phyloP scores from a whole-genome alignment of 2,329 filamentous ascomycete genomes.

The Lecanicillium sp. region DNA sequence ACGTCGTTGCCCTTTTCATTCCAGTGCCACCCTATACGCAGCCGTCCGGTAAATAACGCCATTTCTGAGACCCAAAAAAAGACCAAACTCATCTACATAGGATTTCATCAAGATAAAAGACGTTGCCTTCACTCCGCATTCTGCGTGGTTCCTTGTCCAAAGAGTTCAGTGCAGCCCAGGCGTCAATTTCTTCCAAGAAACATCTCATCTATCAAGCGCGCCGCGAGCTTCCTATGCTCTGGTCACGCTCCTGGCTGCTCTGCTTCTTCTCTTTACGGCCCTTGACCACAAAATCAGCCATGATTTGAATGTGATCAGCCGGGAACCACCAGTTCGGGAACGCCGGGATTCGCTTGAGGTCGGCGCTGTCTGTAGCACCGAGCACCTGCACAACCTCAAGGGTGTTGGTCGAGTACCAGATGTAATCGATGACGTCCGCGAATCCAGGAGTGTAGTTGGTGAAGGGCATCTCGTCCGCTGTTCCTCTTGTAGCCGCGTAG shows the following conservation, averaged over 20 bases:
- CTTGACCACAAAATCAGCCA: slow-evolving; percentile 87
- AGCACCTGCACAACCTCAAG: slow-evolving; percentile 78
- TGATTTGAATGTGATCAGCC: slow-evolving; percentile 83
- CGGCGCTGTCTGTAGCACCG: slow-evolving; percentile 78
- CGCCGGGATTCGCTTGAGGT: slow-evolving; percentile 79
- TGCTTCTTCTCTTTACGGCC: slow-evolving; percentile 75
- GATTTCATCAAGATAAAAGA: slow-evolving; percentile 3
- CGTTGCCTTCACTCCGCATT: neutral
- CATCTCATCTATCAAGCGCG: neutral
- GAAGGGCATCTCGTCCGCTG: slow-evolving; percentile 79
- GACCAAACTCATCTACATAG: slow-evolving; percentile 6
- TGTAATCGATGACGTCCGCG: slow-evolving; percentile 87
- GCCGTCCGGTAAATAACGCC: slow-evolving; percentile 12
- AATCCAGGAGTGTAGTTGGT: slow-evolving; percentile 98
- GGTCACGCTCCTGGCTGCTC: slow-evolving; percentile 52
- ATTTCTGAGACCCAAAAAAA: slow-evolving; percentile 7
- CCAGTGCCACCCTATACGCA: neutral
- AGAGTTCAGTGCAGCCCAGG: neutral
- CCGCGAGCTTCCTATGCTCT: slow-evolving; percentile 19
- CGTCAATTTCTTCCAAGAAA: neutral
- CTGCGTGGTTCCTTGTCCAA: neutral
- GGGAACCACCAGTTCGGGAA: slow-evolving; percentile 95
- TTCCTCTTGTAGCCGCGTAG: slow-evolving; percentile 75
- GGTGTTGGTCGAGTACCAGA: slow-evolving; percentile 93
- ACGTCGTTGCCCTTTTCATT: slow-evolving; percentile 3